Evolutionary conservation across 306 rosid species (phyloP), one percentile per base, ranked within the genome.

Genomic region (Castanea sativa): DNA sequence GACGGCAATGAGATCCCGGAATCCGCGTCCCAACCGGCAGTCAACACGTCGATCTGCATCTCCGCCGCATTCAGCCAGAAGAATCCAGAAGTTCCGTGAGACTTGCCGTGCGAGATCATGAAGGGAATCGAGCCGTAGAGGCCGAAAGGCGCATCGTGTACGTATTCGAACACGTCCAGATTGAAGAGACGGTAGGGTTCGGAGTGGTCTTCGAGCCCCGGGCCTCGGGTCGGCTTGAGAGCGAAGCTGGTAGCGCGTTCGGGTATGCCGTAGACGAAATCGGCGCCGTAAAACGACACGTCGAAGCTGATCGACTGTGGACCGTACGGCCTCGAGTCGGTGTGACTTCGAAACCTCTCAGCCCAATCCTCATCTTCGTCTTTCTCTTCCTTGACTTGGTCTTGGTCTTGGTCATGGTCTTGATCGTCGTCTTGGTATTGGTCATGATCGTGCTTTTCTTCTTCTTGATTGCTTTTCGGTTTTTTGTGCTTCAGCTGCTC

Each of bases 51-150:
- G 72, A 95, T 91, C 88, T 95, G 99, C 98, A 95, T 95, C 76
- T 95, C 99, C 1, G 99, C 99, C 19, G 99, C 92, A 35, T 95
- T 95, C 79, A 95, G 78, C 98, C 99, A 95, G 85, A 91, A 93
- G 76, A 95, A 95, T 5, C 99, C 99, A 0, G 94, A 80, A 33
- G 90, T 90, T 0, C 99, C 97, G 19, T 90, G 67, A 0, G 69
- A 65, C 63, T 89, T 91, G 25, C 99, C 99, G 21, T 95, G 99
- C 0, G 99, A 90, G 81, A 95, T 58, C 99, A 95, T 95, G 78
- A 93, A 90, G 19, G 99, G 99, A 12, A 95, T 79, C 1, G 99
- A 95, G 5, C 98, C 98, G 49, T 95, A 95, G 10, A 95, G 82
- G 68, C 99, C 98, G 55, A 95, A 95, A 1, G 98, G 96, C 0